Evolutionary conservation across 441 rosid species (phyloP).

Genomic region (Croton setiger): DNA sequence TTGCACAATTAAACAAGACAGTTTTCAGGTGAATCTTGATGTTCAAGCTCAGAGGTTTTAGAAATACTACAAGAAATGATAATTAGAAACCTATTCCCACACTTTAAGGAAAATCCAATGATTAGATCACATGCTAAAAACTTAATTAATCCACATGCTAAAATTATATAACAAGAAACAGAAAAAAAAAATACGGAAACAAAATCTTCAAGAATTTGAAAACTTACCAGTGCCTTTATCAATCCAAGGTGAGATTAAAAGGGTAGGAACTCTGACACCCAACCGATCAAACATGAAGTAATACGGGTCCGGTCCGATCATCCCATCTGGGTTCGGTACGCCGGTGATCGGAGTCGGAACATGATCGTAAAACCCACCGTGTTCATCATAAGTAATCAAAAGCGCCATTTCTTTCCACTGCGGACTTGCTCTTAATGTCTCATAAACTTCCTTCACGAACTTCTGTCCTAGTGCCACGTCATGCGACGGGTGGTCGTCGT

Average conservation of each 20-base stretch:
- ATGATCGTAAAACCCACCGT: constrained; percentile 92
- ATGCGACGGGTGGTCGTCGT: constrained; percentile 94
- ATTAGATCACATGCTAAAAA: not conserved
- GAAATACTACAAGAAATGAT: not conserved
- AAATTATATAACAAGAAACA: not conserved
- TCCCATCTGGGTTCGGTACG: constrained; percentile 92
- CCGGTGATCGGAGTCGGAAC: constrained; percentile 74
- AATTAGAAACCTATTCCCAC: no score
- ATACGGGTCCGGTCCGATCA: constrained; percentile 80
- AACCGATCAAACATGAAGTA: constrained; percentile 78
- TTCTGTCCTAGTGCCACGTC: constrained; percentile 81
- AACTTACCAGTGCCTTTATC: constrained; percentile 82
- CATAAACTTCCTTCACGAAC: constrained; percentile 92
- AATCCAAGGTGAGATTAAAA: constrained; percentile 84
- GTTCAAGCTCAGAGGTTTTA: not conserved
- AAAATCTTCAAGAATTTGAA: not conserved
- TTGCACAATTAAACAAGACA: not conserved
- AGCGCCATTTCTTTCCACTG: constrained; percentile 96
- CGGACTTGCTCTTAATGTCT: constrained; percentile 75
- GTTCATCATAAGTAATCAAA: constrained; percentile 87
- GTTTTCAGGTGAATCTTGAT: not conserved
- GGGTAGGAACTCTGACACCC: constrained; percentile 87
- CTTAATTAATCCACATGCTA: not conserved
- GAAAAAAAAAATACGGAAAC: not conserved
- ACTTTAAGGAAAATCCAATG: not conserved